A percentile compares a stretch with the other conserved stretches of the same genome.
Conservation (phyloP, 2,329 filamentous ascomycete species). For the Torrubiella hemipterigena region DNA sequence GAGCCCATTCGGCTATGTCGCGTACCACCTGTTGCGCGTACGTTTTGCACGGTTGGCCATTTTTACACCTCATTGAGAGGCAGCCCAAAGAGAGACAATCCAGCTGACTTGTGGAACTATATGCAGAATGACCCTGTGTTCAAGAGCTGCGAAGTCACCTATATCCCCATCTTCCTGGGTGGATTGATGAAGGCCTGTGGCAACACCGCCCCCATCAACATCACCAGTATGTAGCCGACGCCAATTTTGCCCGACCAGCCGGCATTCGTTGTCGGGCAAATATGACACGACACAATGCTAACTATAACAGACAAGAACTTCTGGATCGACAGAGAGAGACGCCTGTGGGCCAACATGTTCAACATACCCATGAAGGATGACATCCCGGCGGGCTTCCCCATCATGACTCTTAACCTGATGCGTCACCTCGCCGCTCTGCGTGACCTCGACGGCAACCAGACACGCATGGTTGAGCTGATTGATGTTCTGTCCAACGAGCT, state of each 20-base stretch:
- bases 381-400: conserved; percentile 22
- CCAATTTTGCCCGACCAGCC: background rate
- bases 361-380: conserved; percentile 18
- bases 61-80: too few relatives aligned
- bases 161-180: conserved; percentile 24
- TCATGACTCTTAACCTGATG: conserved; percentile 21
- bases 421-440: conserved; percentile 18
- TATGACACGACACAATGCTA: too few relatives aligned
- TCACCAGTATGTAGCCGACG: conserved; percentile 19
- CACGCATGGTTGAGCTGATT: conserved; percentile 14
- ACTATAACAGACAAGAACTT: conserved; percentile 22
- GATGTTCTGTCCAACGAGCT: conserved; percentile 19
- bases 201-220: conserved; percentile 21
- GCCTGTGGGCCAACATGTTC: conserved; percentile 22
- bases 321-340: conserved; percentile 19
- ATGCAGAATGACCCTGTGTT: conserved; percentile 19
- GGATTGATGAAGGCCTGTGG: conserved; percentile 24
- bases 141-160: conserved; percentile 16
- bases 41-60: conserved; percentile 10
- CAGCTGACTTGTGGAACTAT: background rate
- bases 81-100: background rate
- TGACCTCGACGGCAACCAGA: conserved; percentile 10
- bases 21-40: conserved; percentile 24
- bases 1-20: conserved; percentile 26
- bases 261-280: too few relatives aligned